Conservation (phyloP, 2,329 filamentous ascomycete genomes). For the Neofusicoccum laricinum region DNA sequence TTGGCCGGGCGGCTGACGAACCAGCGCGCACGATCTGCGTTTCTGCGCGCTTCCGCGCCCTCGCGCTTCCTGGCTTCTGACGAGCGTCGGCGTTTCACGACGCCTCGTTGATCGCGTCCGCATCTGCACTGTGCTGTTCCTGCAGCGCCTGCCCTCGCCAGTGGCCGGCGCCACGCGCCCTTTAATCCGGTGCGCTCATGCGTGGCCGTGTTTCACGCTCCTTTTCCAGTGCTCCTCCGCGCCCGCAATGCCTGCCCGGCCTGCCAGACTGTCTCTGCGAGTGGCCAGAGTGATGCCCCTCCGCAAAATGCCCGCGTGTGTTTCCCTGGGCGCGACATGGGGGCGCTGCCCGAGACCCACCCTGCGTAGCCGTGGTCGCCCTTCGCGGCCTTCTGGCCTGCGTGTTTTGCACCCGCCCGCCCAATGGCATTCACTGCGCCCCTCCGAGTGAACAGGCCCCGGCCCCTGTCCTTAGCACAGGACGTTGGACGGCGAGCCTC, state of each 20-base stretch:
- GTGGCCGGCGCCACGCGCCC: conserved; percentile 1
- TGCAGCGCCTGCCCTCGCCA: conserved; percentile 3
- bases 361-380: not conserved
- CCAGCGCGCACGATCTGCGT: not conserved
- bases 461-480: not conserved
- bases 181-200: conserved; percentile 1
- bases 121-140: not conserved
- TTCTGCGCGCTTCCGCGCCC: not conserved
- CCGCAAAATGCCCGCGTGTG: conserved; percentile 2
- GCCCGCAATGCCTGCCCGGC: not conserved
- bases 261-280: not conserved
- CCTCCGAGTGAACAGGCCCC: not conserved
- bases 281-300: not conserved
- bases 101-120: not conserved
- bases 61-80: not conserved
- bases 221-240: not conserved
- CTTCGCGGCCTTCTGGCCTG: not conserved
- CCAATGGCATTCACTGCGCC: not conserved
- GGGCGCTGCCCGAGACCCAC: not conserved
- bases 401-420: not conserved
- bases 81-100: conserved; percentile 9
- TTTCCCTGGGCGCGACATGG: conserved; percentile 1
- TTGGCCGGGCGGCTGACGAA: not conserved
- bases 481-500: not conserved
- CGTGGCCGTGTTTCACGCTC: not conserved